Evolutionary conservation across 2,329 filamentous ascomycete genomes (phyloP).

Genomic region (Endoconidiophora laricicola): DNA sequence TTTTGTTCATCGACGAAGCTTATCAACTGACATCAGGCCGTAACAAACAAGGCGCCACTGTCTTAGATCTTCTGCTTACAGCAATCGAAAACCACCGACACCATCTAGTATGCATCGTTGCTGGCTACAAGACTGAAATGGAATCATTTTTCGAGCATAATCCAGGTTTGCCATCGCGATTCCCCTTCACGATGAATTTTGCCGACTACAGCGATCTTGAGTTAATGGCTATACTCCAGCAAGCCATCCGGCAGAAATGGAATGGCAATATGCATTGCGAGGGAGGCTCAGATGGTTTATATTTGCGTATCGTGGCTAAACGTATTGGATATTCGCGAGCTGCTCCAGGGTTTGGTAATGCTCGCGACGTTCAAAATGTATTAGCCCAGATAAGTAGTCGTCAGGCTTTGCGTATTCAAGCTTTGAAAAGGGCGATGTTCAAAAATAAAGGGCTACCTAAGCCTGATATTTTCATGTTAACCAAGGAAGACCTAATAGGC

Average conservation of each 20-base stretch:
- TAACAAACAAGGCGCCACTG: slow-evolving; percentile 38
- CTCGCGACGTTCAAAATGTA: slow-evolving; percentile 48
- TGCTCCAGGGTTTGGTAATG: slow-evolving; percentile 55
- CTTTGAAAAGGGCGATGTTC: background rate
- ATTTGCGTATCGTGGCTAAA: slow-evolving; percentile 43
- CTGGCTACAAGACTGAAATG: slow-evolving; percentile 60
- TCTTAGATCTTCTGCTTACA: slow-evolving; percentile 54
- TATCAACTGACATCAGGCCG: slow-evolving; percentile 52
- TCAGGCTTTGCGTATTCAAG: slow-evolving; percentile 38
- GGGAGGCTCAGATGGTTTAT: slow-evolving; percentile 41
- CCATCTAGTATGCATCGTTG: slow-evolving; percentile 54
- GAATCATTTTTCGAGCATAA: slow-evolving; percentile 62
- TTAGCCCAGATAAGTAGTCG: slow-evolving; percentile 36
- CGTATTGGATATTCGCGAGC: slow-evolving; percentile 47
- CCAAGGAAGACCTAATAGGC: slow-evolving; percentile 54
- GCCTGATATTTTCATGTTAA: slow-evolving; percentile 29
- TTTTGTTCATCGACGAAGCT: slow-evolving; percentile 63
- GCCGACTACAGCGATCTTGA: slow-evolving; percentile 52
- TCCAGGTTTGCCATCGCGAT: slow-evolving; percentile 50
- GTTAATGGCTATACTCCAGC: slow-evolving; percentile 41
- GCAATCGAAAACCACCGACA: slow-evolving; percentile 57
- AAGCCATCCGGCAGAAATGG: slow-evolving; percentile 38
- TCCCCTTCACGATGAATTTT: slow-evolving; percentile 50
- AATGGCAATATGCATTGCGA: slow-evolving; percentile 39
- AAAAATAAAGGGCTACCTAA: slow-evolving; percentile 21